Evolutionary conservation across 176 grass and related monocot species (phyloP), one percentile per base, ranked within the genome.

Genomic region (Paspalum vaginatum): DNA sequence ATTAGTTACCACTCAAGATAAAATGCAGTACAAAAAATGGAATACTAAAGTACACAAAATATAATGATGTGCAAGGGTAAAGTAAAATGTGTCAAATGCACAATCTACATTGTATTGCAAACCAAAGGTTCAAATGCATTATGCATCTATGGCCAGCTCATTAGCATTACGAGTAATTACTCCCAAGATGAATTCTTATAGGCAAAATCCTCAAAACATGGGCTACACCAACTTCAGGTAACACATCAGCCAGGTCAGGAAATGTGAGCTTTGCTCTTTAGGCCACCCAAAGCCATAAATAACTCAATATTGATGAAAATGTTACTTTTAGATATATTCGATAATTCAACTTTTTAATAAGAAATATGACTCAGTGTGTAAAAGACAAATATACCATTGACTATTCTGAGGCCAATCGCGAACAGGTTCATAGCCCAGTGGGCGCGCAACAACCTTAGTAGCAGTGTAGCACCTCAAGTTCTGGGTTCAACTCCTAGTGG

Each of bases 1-100:
- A 69, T 88, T 63, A 54, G 41, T 79, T 43, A 90, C 14, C 25
- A 38, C 68, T 76, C n/a, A 24, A 82, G 20, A 85, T 61, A 85
- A 52, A 58, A 11, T 77, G 22, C 47, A 77, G 59, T 40, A 56
- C 21, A 54, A 1, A 14, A 77, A 81, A 57, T 81, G 56, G 7
- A 7, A 85, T 61, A 3, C 47, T 65, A 64, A 83, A 18, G 20
- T 53, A 54, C 25, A 68, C 2, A 64, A 81, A 76, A 11, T n/a
- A 48, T 20, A 58, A 8, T 16, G 72, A 63, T 62, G n/a, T 1
- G 61, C 46, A 75, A 51, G 62, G 5, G 20, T 20, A 75, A 65
- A 15, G 20, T 9, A 7, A 70, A 76, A 61, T 27, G 45, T 72
- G 7, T 27, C 32, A 68, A 55, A 82, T 61, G 8, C 8, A 83